Evolutionary conservation across 306 rosid species (phyloP), one percentile per base, ranked within the genome.

Genomic region (Prunus padus): DNA sequence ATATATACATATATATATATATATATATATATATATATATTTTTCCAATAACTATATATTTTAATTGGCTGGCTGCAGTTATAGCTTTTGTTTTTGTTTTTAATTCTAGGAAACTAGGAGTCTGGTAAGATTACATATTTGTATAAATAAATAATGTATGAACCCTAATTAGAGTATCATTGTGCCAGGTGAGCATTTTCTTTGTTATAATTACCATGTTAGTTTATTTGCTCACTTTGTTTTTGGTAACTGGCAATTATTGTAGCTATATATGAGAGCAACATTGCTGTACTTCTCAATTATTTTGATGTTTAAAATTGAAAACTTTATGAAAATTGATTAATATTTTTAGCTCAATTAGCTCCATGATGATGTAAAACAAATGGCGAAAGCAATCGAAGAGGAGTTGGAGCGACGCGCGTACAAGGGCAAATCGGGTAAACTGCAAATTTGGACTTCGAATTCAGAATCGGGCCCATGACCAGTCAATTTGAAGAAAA

Each of bases 111-210:
- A 33, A 33, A 33, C 40, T 5, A 33, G 40, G 40, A 33, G 40
- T 33, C 40, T 5, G 19, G 56, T 8, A 18, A 13, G 56, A 18
- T 51, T 4, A 4, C n/a, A 16, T 51, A 18, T 51, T 55, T 8
- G 61, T 55, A 5, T 5, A 33, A 33, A 55, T 18, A 6, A 56
- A 50, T 30, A 23, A 7, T 19, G 11, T 52, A 18, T 37, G 44
- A 30, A 25, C 33, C 31, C 42, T 54, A 23, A 57, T 57, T 57
- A 56, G 54, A 74, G 20, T 33, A 62, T 46, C 82, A 3, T 54
- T 25, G 72, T 57, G 81, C 59, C 86, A 74, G 71, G 56, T 26
- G 69, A 71, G 62, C 75, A 65, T 57, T 42, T 79, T 64, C 49
- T 40, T 12, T 79, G 71, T 19, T 74, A 18, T 54, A 30, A 42